A percentile compares a stretch with the other conserved stretches of the same genome.
These are phyloP conservation scores for Daldinia caldariorum DNA, from an alignment of 495 filamentous ascomycete species.

Conservation along the genomic window DNA sequence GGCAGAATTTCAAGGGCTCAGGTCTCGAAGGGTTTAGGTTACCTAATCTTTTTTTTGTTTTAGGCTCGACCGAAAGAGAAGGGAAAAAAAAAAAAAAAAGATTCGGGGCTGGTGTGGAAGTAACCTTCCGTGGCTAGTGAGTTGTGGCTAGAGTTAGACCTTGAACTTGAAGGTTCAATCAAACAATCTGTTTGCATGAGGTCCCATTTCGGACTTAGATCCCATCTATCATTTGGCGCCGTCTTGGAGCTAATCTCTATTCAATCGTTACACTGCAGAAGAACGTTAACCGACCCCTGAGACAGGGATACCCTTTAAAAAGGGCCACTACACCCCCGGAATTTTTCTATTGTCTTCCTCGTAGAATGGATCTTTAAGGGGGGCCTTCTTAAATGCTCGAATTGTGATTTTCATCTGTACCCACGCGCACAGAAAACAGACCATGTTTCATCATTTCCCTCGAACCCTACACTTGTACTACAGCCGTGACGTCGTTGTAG, in stretches of 20 bases:
- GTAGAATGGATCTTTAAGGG: constrained; percentile 43
- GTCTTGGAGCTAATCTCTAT: constrained; percentile 15
- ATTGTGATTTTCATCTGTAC: constrained; percentile 39
- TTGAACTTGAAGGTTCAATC: too few relatives aligned
- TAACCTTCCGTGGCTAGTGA: constrained; percentile 16
- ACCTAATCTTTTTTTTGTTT: neutral
- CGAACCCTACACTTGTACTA: constrained; percentile 10
- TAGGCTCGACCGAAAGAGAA: neutral
- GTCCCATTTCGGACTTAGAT: neutral
- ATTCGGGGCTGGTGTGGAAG: constrained; percentile 16
- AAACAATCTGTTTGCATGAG: too few relatives aligned
- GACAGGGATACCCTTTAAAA: constrained; percentile 24
- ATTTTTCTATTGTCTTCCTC: constrained; percentile 30
- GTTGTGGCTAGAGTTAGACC: too few relatives aligned
- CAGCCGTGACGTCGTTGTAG: constrained; percentile 37
- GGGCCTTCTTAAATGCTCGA: constrained; percentile 15
- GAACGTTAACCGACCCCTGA: constrained; percentile 6
- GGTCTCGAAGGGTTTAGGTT: neutral
- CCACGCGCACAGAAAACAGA: constrained; percentile 32
- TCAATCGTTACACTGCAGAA: constrained; percentile 8
- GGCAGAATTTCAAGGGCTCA: constrained; percentile 5
- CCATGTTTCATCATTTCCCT: constrained; percentile 40
- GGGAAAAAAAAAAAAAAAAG: too few relatives aligned
- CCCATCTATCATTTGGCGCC: constrained; percentile 10
- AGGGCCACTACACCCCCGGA: constrained; percentile 24